These are phyloP conservation scores for Alternaria incomplexa DNA, from an alignment of 2,329 filamentous ascomycete species.

Conservation along the genomic window DNA sequence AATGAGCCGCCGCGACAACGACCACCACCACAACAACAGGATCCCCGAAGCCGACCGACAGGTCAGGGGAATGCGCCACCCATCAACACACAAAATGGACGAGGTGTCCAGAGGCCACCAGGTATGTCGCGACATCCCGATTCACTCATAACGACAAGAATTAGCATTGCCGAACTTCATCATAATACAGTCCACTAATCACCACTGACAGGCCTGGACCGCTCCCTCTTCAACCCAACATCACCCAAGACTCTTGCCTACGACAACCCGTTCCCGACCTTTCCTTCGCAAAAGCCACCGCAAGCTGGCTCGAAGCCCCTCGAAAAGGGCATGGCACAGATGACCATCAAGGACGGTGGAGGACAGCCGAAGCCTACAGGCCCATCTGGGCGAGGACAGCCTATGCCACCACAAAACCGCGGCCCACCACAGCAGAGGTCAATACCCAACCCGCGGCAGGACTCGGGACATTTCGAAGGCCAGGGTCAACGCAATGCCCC, in stretches of 20 bases:
- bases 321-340: constrained; percentile 44
- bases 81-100: constrained; percentile 29
- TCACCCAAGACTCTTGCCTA: constrained; percentile 37
- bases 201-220: constrained; percentile 35
- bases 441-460: constrained; percentile 34
- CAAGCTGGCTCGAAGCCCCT: constrained; percentile 25
- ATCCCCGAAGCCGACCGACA: constrained; percentile 32
- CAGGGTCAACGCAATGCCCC: constrained; percentile 32
- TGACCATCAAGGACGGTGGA: constrained; percentile 37
- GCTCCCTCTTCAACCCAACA: constrained; percentile 36
- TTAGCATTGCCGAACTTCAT: background rate
- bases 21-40: constrained; percentile 31
- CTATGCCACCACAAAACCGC: constrained; percentile 30
- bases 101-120: constrained; percentile 31
- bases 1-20: constrained; percentile 33
- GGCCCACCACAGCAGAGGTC: constrained; percentile 28
- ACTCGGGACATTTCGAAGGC: constrained; percentile 45
- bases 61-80: constrained; percentile 31
- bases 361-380: constrained; percentile 23
- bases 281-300: constrained; percentile 44
- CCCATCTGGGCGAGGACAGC: constrained; percentile 28
- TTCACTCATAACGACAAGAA: background rate
- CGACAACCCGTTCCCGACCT: constrained; percentile 58
- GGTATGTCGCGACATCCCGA: constrained; percentile 28
- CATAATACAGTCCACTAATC: constrained; percentile 6